Percentiles rank a stretch among this genome's conserved stretches.
These are phyloP conservation scores for Daphne laureola DNA, from an alignment of 441 rosid species.

Conservation along the genomic window DNA sequence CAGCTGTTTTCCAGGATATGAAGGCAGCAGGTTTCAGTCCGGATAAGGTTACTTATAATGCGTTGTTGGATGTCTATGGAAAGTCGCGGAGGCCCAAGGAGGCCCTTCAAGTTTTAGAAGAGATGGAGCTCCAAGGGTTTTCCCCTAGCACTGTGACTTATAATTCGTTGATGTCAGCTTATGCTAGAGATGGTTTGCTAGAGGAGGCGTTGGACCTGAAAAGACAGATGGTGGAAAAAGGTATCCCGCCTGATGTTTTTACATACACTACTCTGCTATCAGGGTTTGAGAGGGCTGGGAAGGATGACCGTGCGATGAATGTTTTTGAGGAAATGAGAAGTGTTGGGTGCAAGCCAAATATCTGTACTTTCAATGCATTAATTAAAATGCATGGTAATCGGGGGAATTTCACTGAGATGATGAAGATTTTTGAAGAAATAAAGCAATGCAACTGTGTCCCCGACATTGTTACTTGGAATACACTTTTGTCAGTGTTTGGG, in stretches of 20 bases:
- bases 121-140: constrained; percentile 71
- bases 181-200: constrained; percentile 69
- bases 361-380: constrained; percentile 90
- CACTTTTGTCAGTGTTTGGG: constrained; percentile 83
- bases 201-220: constrained; percentile 77
- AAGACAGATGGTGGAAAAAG: constrained; percentile 52
- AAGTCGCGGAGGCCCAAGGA: constrained; percentile 76
- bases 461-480: constrained; percentile 91
- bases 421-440: constrained; percentile 85
- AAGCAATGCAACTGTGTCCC: constrained; percentile 57
- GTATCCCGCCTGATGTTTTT: constrained; percentile 76
- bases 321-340: constrained; percentile 76
- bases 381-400: constrained; percentile 90
- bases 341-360: constrained; percentile 71
- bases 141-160: constrained; percentile 64
- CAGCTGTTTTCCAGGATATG: constrained; percentile 63
- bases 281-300: constrained; percentile 82
- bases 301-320: constrained; percentile 67
- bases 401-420: constrained; percentile 81
- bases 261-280: constrained; percentile 89
- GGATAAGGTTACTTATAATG: constrained; percentile 76
- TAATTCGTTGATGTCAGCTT: constrained; percentile 80
- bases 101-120: constrained; percentile 72
- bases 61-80: constrained; percentile 77
- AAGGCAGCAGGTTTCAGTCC: constrained; percentile 62